phyloP scores from a whole-genome alignment of 2,329 filamentous ascomycete species.

The Calycina herbarum region DNA sequence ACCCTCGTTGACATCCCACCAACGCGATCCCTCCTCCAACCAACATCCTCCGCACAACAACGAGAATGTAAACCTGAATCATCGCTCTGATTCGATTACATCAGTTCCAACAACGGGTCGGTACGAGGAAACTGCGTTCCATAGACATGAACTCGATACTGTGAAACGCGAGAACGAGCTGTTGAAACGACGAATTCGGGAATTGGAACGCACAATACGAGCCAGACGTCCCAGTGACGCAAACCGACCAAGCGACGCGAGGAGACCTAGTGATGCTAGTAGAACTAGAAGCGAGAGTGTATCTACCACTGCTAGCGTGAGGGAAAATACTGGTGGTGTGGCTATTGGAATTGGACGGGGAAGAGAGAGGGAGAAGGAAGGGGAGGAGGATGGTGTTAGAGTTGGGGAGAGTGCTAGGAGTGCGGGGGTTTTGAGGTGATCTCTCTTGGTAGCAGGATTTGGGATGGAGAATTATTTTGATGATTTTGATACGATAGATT shows the following conservation, averaged over 20 bases:
- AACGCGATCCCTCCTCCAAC: conserved; percentile 31
- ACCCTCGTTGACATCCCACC: conserved; percentile 25
- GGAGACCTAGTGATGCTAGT: conserved; percentile 22
- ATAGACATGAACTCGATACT: conserved; percentile 58
- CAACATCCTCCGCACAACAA: conserved; percentile 14
- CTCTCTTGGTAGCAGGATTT: no score
- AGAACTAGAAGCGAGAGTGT: conserved; percentile 53
- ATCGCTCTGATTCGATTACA: conserved; percentile 33
- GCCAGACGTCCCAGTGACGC: conserved; percentile 41
- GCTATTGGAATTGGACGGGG: conserved; percentile 25
- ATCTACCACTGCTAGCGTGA: conserved; percentile 54
- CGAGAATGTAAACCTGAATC: conserved; percentile 8
- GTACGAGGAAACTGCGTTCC: conserved; percentile 63
- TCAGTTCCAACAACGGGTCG: conserved; percentile 57
- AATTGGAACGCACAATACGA: conserved; percentile 56
- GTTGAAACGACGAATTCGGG: conserved; percentile 60
- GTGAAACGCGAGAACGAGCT: conserved; percentile 65
- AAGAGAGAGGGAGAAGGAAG: conserved; percentile 43
- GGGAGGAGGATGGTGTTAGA: conserved; percentile 58
- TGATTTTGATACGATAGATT: background rate
- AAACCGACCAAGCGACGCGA: conserved; percentile 19
- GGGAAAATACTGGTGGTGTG: conserved; percentile 9
- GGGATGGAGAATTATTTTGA: background rate
- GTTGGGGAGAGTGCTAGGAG: conserved; percentile 64
- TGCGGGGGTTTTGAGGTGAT: conserved; percentile 35